Percentiles rank a stretch among this genome's conserved stretches.
phyloP scores from a whole-genome alignment of 169 alveolate genomes.

The Haemoproteus tartakovskyi region DNA sequence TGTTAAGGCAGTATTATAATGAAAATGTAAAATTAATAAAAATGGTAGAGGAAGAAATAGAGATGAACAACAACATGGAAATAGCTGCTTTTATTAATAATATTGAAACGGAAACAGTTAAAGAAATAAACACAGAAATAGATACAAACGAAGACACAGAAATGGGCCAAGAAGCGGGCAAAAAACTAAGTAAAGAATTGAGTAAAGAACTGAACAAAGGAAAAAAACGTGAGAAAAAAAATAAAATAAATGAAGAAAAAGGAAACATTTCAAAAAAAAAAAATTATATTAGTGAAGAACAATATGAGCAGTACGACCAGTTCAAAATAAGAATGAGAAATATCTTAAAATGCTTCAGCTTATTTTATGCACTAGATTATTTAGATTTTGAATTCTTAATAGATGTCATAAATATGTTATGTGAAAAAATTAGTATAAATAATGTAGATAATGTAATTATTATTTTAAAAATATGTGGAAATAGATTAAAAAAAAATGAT shows the following conservation, averaged over 20 bases:
- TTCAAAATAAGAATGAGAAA: slow-evolving; percentile 42
- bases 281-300: slow-evolving; percentile 1
- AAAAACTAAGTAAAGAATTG: no score
- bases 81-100: not conserved
- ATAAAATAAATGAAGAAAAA: not conserved
- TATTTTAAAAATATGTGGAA: slow-evolving; percentile 49
- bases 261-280: not conserved
- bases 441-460: slow-evolving; percentile 63
- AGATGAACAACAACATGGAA: slow-evolving; percentile 1
- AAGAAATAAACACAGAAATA: not conserved
- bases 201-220: no score
- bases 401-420: slow-evolving; percentile 42
- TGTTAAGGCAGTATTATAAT: slow-evolving; percentile 12
- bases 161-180: not conserved
- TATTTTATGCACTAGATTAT: slow-evolving; percentile 40
- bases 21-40: slow-evolving; percentile 22
- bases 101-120: not conserved
- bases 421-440: slow-evolving; percentile 53
- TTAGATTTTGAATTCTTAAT: slow-evolving; percentile 51
- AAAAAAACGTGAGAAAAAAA: no score
- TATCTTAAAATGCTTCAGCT: slow-evolving; percentile 29
- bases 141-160: not conserved
- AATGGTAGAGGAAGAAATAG: slow-evolving; percentile 26
- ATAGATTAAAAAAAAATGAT: slow-evolving; percentile 36
- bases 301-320: slow-evolving; percentile 40